phyloP scores from a whole-genome alignment of 2,329 filamentous ascomycete species.

The Ascochyta pisi region DNA sequence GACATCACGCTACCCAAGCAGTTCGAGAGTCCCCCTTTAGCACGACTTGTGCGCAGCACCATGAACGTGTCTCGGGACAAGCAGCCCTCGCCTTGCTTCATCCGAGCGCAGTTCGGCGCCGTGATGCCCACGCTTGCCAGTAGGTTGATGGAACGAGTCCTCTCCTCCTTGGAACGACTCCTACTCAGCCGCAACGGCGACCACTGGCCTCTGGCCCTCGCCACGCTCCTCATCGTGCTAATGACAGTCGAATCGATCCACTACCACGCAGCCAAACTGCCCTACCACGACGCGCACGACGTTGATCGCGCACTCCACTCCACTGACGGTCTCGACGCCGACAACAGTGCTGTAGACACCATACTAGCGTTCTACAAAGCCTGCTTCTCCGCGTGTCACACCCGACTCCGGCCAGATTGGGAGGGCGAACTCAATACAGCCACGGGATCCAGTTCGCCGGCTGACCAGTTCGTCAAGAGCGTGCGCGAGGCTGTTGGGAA shows the following conservation, averaged over 20 bases:
- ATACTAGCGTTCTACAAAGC: constrained; percentile 43
- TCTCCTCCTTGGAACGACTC: constrained; percentile 41
- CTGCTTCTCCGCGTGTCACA: constrained; percentile 46
- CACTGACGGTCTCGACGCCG: constrained; percentile 16
- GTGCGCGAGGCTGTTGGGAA: constrained; percentile 34
- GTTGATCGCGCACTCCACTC: background rate
- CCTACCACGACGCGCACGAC: constrained; percentile 40
- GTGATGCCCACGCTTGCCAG: constrained; percentile 44
- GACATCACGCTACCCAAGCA: constrained; percentile 42
- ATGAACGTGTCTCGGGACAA: constrained; percentile 22
- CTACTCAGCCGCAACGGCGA: constrained; percentile 37
- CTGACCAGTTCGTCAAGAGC: constrained; percentile 40
- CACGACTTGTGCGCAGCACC: constrained; percentile 28
- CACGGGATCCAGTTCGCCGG: constrained; percentile 6
- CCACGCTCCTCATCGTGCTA: constrained; percentile 41
- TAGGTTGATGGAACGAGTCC: constrained; percentile 42
- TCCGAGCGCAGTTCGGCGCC: constrained; percentile 48
- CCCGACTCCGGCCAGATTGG: constrained; percentile 37
- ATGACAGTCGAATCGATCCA: constrained; percentile 50
- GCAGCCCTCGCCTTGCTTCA: constrained; percentile 47
- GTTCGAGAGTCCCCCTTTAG: constrained; percentile 20
- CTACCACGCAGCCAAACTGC: constrained; percentile 47
- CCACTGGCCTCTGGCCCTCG: constrained; percentile 45
- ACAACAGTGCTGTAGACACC: constrained; percentile 37
- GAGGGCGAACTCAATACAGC: constrained; percentile 29